Base-by-base conservation (phyloP, 164 flowering plant genomes). In the Aristolochia fimbriata region DNA sequence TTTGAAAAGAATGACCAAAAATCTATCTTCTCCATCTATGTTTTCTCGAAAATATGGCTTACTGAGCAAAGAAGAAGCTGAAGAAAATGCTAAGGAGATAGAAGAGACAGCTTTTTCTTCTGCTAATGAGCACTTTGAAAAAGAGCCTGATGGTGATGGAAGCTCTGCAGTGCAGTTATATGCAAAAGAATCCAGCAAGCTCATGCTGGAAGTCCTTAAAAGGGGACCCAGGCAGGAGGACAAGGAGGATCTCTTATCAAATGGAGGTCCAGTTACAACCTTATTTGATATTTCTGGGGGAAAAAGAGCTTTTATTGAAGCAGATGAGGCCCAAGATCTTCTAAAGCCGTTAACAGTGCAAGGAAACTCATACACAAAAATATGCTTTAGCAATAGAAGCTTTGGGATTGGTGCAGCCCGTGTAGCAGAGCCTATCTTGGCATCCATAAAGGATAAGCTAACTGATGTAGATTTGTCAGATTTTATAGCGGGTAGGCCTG, bases 91-190 rank as follows among this genome's bases (percentile, higher is more conserved):
- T 47, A 79, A 80, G 61, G 58, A 63, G 53, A 91, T 94, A 51
- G 99, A 94, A 74, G 86, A 82, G 3, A 13, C 49, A 23, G 95
- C 99, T 56, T 94, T 85, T 73, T 60, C 66, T 62, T 58, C 83
- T 65, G 96, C 99, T 14, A 78, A 75, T 58, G 70, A 79, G 51
- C 80, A 82, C 61, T 76, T 81, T 65, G 96, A 84, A 52, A 80
- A 83, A 55, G 93, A 85, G 72, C 96, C 95, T 17, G 97, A 91
- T 78, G 96, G 97, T 61, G 97, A 94, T 80, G 99, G 99, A 49
- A 72, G 88, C 60, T 86, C 93, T 59, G 97, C 96, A 13, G 93
- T 91, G 54, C 99, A 94, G 73, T 81, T 83, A 48, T 94, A 94
- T 78, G 99, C 99, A 55, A 82, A 71, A 70, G 96, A 91, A 63